These are phyloP conservation scores for Zalaria obscura DNA, from an alignment of 2,329 filamentous ascomycete species.

Conservation along the genomic window DNA sequence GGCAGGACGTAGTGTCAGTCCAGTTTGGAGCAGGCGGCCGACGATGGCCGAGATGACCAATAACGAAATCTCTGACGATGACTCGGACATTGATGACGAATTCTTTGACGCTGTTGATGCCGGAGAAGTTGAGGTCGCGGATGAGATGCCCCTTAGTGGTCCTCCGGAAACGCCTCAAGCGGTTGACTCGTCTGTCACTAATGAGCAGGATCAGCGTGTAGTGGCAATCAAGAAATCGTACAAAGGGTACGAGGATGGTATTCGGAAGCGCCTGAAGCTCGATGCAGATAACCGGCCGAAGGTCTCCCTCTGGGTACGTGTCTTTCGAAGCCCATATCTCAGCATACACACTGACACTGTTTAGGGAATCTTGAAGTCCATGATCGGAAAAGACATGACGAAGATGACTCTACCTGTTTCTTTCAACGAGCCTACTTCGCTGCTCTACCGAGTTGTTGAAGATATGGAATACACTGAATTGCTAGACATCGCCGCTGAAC, in stretches of 20 bases:
- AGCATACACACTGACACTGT: slow-evolving; percentile 12
- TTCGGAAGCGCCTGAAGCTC: slow-evolving; percentile 67
- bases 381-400: slow-evolving; percentile 99
- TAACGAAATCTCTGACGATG: slow-evolving; percentile 55
- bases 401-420: slow-evolving; percentile 98
- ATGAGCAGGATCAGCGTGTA: slow-evolving; percentile 5
- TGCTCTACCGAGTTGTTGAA: slow-evolving; percentile 87
- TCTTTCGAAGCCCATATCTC: background rate
- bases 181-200: slow-evolving; percentile 10
- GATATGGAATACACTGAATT: slow-evolving; percentile 97
- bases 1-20: background rate
- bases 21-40: slow-evolving; percentile 41
- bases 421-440: slow-evolving; percentile 94
- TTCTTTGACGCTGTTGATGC: slow-evolving; percentile 97
- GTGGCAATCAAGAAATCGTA: slow-evolving; percentile 56
- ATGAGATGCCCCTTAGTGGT: slow-evolving; percentile 42
- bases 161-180: slow-evolving; percentile 15
- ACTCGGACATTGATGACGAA: slow-evolving; percentile 76
- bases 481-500: slow-evolving; percentile 74
- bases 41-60: slow-evolving; percentile 57
- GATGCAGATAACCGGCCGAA: slow-evolving; percentile 87
- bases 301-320: slow-evolving; percentile 83
- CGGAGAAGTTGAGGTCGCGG: slow-evolving; percentile 71
- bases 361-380: slow-evolving; percentile 90
- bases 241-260: slow-evolving; percentile 80